A percentile compares a stretch with the other conserved stretches of the same genome.
phyloP scores from a whole-genome alignment of 106 monocot genomes.

The Iris macrosiphon region DNA sequence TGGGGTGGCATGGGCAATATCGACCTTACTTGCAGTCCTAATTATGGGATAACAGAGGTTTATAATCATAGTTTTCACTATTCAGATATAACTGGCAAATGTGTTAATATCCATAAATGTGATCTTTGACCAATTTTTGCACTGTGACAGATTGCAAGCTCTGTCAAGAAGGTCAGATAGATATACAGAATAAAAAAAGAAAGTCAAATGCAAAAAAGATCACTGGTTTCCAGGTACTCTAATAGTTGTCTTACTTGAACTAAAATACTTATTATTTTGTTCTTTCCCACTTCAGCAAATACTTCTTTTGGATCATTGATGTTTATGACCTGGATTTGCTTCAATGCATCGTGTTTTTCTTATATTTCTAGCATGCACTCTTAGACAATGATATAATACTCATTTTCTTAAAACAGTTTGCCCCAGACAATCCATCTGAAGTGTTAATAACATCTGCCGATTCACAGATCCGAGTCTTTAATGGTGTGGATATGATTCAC shows the following conservation, averaged over 20 bases:
- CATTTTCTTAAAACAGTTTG: slow-evolving; percentile 51
- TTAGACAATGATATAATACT: neutral
- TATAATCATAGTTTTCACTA: no score
- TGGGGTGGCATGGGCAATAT: no score
- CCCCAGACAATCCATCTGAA: slow-evolving; percentile 74
- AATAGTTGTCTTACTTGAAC: neutral
- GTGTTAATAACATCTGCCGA: slow-evolving; percentile 84
- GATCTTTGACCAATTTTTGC: no score
- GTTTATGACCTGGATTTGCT: neutral
- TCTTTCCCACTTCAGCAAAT: neutral
- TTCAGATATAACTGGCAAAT: no score
- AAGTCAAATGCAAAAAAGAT: slow-evolving; percentile 82
- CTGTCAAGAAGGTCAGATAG: slow-evolving; percentile 60
- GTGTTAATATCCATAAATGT: no score
- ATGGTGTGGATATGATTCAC: slow-evolving; percentile 62
- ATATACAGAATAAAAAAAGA: slow-evolving; percentile 62
- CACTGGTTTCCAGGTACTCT: slow-evolving; percentile 88
- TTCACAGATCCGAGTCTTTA: slow-evolving; percentile 81
- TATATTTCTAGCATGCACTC: neutral
- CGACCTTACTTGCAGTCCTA: no score
- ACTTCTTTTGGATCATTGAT: neutral
- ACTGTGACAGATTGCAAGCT: slow-evolving; percentile 55
- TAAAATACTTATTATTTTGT: neutral
- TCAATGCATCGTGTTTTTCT: neutral
- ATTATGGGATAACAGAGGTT: no score